Evolutionary conservation across 2,329 filamentous ascomycete species (phyloP).

Genomic region (Clonostachys rosea): DNA sequence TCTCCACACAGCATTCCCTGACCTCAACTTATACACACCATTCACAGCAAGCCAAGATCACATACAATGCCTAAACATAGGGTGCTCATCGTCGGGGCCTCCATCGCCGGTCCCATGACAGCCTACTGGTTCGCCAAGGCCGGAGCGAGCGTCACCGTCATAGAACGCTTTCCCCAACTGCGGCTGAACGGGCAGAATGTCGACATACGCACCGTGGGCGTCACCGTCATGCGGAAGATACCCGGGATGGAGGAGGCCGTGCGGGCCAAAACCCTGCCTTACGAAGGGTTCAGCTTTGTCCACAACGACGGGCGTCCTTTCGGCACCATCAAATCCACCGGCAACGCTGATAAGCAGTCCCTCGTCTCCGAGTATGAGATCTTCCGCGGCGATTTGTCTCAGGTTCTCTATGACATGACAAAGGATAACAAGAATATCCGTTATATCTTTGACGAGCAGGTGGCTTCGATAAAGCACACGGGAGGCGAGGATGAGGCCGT

Average conservation of each 20-base stretch:
- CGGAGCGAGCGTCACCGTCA: slow-evolving; percentile 25
- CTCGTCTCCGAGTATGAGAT: slow-evolving; percentile 51
- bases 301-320: slow-evolving; percentile 25
- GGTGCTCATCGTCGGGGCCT: slow-evolving; percentile 22
- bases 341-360: slow-evolving; percentile 30
- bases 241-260: slow-evolving; percentile 29
- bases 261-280: slow-evolving; percentile 15
- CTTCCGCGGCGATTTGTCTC: slow-evolving; percentile 45
- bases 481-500: slow-evolving; percentile 16
- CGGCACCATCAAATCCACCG: slow-evolving; percentile 24
- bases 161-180: slow-evolving; percentile 25
- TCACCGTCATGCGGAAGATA: slow-evolving; percentile 29
- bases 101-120: slow-evolving; percentile 21
- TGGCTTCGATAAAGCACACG: slow-evolving; percentile 25
- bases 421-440: slow-evolving; percentile 16
- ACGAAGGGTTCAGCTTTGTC: slow-evolving; percentile 37
- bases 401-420: slow-evolving; percentile 30
- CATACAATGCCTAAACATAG: slow-evolving; percentile 7
- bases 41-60: not conserved
- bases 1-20: not conserved
- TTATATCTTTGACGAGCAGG: slow-evolving; percentile 22
- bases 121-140: slow-evolving; percentile 21
- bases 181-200: slow-evolving; percentile 27
- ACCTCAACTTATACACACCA: not conserved
- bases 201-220: slow-evolving; percentile 27